These are phyloP conservation scores for Entelexis paramagnoliae DNA, from an alignment of 1,139 yeast species.

Conservation along the genomic window DNA sequence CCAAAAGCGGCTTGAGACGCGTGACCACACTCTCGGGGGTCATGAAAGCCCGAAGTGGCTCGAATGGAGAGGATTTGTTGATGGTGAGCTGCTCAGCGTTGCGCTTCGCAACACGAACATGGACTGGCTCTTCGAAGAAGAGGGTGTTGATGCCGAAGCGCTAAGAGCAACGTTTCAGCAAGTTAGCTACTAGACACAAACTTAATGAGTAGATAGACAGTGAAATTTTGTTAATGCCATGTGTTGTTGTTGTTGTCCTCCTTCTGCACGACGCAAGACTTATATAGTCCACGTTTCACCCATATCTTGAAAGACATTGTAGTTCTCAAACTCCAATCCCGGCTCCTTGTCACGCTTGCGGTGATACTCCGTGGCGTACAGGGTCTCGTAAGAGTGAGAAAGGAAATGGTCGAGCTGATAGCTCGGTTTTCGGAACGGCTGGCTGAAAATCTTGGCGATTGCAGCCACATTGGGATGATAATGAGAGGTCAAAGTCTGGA, in stretches of 20 bases:
- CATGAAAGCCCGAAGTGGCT: not conserved
- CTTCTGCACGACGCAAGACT: not conserved
- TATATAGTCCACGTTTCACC: not conserved
- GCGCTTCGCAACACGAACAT: not conserved
- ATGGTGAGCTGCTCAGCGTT: not conserved
- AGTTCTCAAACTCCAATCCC: constrained; percentile 64
- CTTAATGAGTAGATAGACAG: no score
- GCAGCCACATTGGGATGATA: constrained; percentile 95
- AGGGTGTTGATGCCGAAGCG: not conserved
- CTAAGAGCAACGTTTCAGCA: not conserved
- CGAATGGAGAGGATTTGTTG: not conserved
- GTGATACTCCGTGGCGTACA: constrained; percentile 62
- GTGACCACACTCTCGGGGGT: not conserved
- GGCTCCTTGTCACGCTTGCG: constrained; percentile 63
- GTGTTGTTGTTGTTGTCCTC: not conserved
- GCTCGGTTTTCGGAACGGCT: constrained; percentile 78
- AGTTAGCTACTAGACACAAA: not conserved
- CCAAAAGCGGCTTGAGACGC: not conserved
- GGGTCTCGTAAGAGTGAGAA: constrained; percentile 75
- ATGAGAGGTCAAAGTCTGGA: constrained; percentile 71
- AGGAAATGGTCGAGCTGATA: constrained; percentile 89
- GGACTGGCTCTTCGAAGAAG: not conserved
- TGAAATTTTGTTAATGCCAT: no score
- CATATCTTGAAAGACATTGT: constrained; percentile 13
- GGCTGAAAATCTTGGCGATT: constrained; percentile 73